Conservation (phyloP, 2,329 filamentous ascomycete species). For the Exophiala lecanii-corni region DNA sequence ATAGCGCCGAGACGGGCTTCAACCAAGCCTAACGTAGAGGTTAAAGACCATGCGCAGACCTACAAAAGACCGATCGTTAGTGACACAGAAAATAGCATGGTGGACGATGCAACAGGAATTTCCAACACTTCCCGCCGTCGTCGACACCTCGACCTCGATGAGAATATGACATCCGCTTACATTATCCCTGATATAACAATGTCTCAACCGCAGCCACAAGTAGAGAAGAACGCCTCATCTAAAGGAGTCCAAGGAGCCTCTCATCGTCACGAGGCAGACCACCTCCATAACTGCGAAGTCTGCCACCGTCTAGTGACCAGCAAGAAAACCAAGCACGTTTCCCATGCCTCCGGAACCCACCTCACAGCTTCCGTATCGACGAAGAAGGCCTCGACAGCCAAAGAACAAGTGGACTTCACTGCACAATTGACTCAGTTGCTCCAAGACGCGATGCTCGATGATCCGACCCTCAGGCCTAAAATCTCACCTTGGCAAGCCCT, state of each 20-base stretch:
- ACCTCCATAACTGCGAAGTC: constrained; percentile 53
- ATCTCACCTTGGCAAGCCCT: constrained; percentile 69
- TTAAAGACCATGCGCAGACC: constrained; percentile 9
- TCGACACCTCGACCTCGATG: constrained; percentile 42
- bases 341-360: constrained; percentile 19
- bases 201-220: constrained; percentile 26
- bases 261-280: constrained; percentile 43
- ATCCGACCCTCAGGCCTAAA: constrained; percentile 57
- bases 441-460: constrained; percentile 39
- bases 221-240: constrained; percentile 32
- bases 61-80: constrained; percentile 18
- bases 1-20: constrained; percentile 10
- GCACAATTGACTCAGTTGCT: constrained; percentile 23
- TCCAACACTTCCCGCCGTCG: constrained; percentile 48
- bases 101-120: constrained; percentile 32
- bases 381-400: constrained; percentile 35
- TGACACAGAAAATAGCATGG: constrained; percentile 25
- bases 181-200: constrained; percentile 61
- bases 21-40: constrained; percentile 5
- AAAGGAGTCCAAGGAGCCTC: constrained; percentile 39
- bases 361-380: constrained; percentile 27
- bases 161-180: constrained; percentile 60
- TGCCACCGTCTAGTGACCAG: constrained; percentile 43
- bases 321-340: constrained; percentile 30
- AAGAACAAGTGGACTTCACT: constrained; percentile 31